Conservation (phyloP, 1,139 yeast genomes). For the Yamadazyma trypodendri region DNA sequence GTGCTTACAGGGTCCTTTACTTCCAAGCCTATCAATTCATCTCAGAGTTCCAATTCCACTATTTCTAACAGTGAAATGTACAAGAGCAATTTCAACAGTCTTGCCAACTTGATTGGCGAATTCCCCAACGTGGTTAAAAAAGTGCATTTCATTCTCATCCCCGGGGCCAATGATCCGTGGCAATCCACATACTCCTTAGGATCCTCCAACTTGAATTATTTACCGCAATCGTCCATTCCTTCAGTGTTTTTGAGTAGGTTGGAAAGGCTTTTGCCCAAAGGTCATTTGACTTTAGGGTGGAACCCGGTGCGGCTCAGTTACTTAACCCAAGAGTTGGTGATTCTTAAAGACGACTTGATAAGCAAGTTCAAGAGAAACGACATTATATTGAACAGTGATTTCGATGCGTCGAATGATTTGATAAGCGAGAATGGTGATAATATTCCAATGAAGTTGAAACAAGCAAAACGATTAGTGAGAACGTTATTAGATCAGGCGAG, state of each 20-base stretch:
- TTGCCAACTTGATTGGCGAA: conserved; percentile 54
- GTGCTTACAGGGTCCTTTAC: conserved; percentile 59
- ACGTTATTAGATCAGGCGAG: conserved; percentile 86
- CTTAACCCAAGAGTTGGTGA: conserved; percentile 76
- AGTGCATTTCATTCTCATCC: conserved; percentile 64
- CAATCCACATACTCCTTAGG: conserved; percentile 70
- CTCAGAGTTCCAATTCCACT: conserved; percentile 40
- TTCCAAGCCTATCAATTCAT: conserved; percentile 57
- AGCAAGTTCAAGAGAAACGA: conserved; percentile 70
- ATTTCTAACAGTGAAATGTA: conserved; percentile 54
- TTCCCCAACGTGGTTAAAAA: conserved; percentile 30
- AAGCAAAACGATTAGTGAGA: conserved; percentile 73
- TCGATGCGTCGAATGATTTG: conserved; percentile 21
- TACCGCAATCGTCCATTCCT: conserved; percentile 78
- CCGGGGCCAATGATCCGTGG: conserved; percentile 96
- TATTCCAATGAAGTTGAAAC: conserved; percentile 44
- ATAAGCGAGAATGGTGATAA: conserved; percentile 21
- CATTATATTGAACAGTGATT: conserved; percentile 50
- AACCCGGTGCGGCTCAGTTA: conserved; percentile 81
- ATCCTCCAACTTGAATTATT: conserved; percentile 50
- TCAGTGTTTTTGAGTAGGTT: conserved; percentile 66
- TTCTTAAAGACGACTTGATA: conserved; percentile 72
- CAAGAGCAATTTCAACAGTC: conserved; percentile 69
- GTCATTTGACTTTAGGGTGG: conserved; percentile 54
- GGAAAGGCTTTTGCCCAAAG: conserved; percentile 59